phyloP scores from a whole-genome alignment of 805 yeast species.

The Metschnikowia lochheadii region DNA sequence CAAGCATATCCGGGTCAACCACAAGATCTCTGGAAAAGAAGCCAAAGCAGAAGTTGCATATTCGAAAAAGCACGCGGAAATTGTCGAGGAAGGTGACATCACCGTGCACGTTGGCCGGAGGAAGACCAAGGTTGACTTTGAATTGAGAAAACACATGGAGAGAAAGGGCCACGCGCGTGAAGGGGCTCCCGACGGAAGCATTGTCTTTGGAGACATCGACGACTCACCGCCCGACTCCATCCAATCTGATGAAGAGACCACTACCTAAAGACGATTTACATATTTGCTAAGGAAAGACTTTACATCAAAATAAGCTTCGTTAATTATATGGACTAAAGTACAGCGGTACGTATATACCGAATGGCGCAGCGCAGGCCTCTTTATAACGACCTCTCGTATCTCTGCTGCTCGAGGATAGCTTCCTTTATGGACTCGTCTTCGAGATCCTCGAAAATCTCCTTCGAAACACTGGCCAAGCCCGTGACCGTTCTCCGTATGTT shows the following conservation, averaged over 20 bases:
- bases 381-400: slow-evolving; percentile 35
- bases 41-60: slow-evolving; percentile 46
- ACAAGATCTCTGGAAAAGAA: slow-evolving; percentile 43
- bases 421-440: slow-evolving; percentile 49
- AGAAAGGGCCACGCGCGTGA: slow-evolving; percentile 21
- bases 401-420: slow-evolving; percentile 63
- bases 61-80: slow-evolving; percentile 43
- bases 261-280: not conserved
- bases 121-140: slow-evolving; percentile 44
- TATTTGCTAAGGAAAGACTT: not conserved
- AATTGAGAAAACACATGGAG: slow-evolving; percentile 43
- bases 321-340: slow-evolving; percentile 1
- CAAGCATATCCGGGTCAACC: slow-evolving; percentile 66
- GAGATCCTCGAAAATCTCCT: slow-evolving; percentile 52
- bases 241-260: slow-evolving; percentile 8
- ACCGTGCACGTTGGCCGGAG: slow-evolving; percentile 45
- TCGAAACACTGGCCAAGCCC: slow-evolving; percentile 60
- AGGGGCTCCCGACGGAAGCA: slow-evolving; percentile 15
- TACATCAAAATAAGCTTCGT: not conserved
- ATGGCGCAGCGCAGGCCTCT: not conserved
- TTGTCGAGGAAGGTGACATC: slow-evolving; percentile 46
- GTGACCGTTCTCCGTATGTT: slow-evolving; percentile 52
- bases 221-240: slow-evolving; percentile 16
- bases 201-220: slow-evolving; percentile 13
- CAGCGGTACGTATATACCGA: slow-evolving; percentile 1